These are phyloP conservation scores for Borovskyia barvae DNA, from an alignment of 208 protist genomes.

Conservation along the genomic window DNA sequence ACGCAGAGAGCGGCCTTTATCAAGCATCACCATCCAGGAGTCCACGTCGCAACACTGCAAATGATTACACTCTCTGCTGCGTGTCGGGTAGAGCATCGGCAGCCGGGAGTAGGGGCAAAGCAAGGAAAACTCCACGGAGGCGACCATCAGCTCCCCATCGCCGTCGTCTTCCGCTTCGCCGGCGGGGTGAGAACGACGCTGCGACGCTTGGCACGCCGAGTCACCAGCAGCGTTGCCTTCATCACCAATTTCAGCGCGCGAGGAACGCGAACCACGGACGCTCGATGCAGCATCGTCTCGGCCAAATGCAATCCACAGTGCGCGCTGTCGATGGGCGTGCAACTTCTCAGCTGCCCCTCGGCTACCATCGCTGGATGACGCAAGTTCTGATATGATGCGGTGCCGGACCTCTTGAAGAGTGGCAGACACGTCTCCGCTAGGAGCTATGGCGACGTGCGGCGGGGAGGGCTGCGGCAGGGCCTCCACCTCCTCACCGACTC, in stretches of 20 bases:
- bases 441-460: background rate
- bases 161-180: conserved; percentile 14
- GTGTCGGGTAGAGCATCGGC: conserved; percentile 61
- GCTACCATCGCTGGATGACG: conserved; percentile 22
- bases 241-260: background rate
- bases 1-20: conserved; percentile 75
- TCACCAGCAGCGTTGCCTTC: background rate
- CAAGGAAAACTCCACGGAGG: conserved; percentile 85
- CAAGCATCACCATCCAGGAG: conserved; percentile 83
- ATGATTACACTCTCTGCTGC: conserved; percentile 76
- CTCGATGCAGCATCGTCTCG: conserved; percentile 14
- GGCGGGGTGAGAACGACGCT: too few relatives aligned
- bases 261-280: background rate
- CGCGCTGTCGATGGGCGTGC: conserved; percentile 57
- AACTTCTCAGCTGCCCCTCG: conserved; percentile 20
- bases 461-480: background rate
- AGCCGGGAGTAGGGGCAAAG: conserved; percentile 83
- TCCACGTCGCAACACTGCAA: conserved; percentile 91
- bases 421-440: conserved; percentile 15
- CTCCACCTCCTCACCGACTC: background rate
- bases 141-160: conserved; percentile 64
- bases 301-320: conserved; percentile 67
- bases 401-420: conserved; percentile 43
- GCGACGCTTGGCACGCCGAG: too few relatives aligned
- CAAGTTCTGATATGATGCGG: conserved; percentile 56